Evolutionary conservation across 352 stramenopile genomes (phyloP).

Genomic region (Globisporangium splendens): DNA sequence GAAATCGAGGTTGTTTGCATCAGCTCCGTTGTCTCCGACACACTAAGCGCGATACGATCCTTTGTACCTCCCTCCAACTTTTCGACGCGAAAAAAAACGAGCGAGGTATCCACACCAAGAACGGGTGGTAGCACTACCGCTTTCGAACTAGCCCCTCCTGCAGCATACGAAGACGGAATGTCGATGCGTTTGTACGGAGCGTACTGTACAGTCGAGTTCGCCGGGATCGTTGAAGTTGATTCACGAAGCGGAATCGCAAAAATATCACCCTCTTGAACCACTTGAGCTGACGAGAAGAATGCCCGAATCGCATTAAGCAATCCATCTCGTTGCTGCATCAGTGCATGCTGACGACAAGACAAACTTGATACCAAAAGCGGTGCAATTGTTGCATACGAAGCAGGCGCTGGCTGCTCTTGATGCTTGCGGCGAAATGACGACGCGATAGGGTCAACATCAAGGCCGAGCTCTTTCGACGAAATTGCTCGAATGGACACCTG

Average conservation of each 20-base stretch:
- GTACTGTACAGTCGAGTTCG: conserved; percentile 19
- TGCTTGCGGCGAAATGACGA: conserved; percentile 41
- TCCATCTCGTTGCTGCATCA: conserved; percentile 54
- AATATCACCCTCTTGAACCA: conserved; percentile 66
- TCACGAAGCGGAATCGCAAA: conserved; percentile 63
- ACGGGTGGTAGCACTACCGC: conserved; percentile 39
- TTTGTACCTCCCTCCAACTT: conserved; percentile 31
- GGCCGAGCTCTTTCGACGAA: conserved; percentile 42
- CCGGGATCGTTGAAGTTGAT: conserved; percentile 23
- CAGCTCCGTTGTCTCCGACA: conserved; percentile 65
- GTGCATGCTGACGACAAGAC: conserved; percentile 47
- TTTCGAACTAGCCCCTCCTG: not conserved
- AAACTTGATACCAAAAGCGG: conserved; percentile 61
- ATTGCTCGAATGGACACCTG: conserved; percentile 39
- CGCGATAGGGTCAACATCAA: conserved; percentile 15
- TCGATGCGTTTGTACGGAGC: conserved; percentile 39
- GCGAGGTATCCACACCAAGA: conserved; percentile 51
- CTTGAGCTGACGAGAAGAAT: conserved; percentile 52
- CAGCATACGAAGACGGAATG: conserved; percentile 31
- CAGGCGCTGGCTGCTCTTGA: conserved; percentile 47
- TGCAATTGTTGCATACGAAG: conserved; percentile 59
- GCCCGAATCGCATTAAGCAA: conserved; percentile 53
- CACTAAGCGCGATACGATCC: conserved; percentile 35
- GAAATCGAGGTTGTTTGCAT: conserved; percentile 57
- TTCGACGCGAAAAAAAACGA: conserved; percentile 79